Percentiles rank a stretch among this genome's conserved stretches.
Evolutionary conservation across 2,329 filamentous ascomycete species (phyloP).

Genomic region (Xenoacremonium recifei): DNA sequence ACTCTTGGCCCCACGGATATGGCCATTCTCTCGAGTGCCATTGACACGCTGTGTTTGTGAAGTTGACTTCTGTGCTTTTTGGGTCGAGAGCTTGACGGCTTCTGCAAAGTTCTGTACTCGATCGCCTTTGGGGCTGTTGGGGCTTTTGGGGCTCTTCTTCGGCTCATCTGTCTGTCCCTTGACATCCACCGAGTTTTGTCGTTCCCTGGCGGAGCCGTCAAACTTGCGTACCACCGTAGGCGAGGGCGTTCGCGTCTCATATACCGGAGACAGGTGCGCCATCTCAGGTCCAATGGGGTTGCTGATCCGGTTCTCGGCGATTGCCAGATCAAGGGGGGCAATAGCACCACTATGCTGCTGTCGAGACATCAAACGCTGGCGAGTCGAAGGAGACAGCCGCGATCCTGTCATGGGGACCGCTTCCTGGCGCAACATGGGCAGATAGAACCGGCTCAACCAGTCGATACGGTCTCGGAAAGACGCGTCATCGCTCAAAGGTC

Average conservation of each 20-base stretch:
- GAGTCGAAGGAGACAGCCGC: conserved; percentile 32
- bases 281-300: conserved; percentile 37
- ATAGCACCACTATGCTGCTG: conserved; percentile 49
- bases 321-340: conserved; percentile 56
- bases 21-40: conserved; percentile 49
- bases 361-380: conserved; percentile 38
- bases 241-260: conserved; percentile 70
- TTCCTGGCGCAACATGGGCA: conserved; percentile 28
- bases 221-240: conserved; percentile 59
- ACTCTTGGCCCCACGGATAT: conserved; percentile 53
- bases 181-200: conserved; percentile 23
- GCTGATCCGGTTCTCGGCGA: conserved; percentile 41
- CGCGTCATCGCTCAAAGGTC: conserved; percentile 31
- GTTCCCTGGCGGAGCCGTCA: conserved; percentile 38
- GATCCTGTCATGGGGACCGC: conserved; percentile 26
- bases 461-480: conserved; percentile 43
- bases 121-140: neutral
- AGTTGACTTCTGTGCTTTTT: conserved; percentile 26
- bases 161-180: conserved; percentile 18
- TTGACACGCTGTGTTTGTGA: conserved; percentile 34
- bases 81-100: conserved; percentile 19
- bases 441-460: conserved; percentile 36
- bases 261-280: conserved; percentile 68
- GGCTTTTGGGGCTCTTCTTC: conserved; percentile 8
- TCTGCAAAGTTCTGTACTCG: conserved; percentile 11